These are phyloP conservation scores for Exophiala phaeomuriformis DNA, from an alignment of 2,329 filamentous ascomycete species.

Conservation along the genomic window DNA sequence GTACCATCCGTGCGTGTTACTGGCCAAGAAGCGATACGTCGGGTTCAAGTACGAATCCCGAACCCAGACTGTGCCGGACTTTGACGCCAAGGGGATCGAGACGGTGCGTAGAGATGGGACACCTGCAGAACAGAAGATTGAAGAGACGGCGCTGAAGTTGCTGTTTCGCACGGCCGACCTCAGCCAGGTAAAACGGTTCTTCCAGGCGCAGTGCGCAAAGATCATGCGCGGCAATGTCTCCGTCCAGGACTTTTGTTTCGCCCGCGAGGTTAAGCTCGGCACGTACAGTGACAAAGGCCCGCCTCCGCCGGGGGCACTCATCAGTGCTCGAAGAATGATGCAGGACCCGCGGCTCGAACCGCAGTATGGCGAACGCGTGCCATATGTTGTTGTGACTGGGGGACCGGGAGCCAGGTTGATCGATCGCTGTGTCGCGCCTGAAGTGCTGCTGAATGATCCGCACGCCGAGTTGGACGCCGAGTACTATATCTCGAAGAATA, in stretches of 20 bases:
- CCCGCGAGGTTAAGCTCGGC: constrained; percentile 81
- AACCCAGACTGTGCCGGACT: constrained; percentile 70
- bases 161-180: constrained; percentile 87
- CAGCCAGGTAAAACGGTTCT: constrained; percentile 80
- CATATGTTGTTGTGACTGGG: constrained; percentile 87
- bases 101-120: constrained; percentile 93
- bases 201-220: constrained; percentile 81
- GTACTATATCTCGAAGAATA: constrained; percentile 93
- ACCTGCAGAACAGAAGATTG: constrained; percentile 90
- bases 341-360: constrained; percentile 79
- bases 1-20: constrained; percentile 85
- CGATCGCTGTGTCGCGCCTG: constrained; percentile 83
- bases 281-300: constrained; percentile 76
- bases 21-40: constrained; percentile 96
- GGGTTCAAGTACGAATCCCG: constrained; percentile 90
- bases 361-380: constrained; percentile 89
- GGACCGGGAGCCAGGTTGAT: constrained; percentile 77
- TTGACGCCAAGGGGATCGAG: constrained; percentile 97
- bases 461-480: constrained; percentile 80
- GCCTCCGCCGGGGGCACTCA: constrained; percentile 78
- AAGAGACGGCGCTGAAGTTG: constrained; percentile 81
- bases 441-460: constrained; percentile 68
- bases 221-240: constrained; percentile 85
- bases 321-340: constrained; percentile 79
- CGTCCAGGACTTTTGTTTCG: constrained; percentile 93